Evolutionary conservation across 1,284 basidiomycete species (phyloP).

Genomic region (Tilletia caries): DNA sequence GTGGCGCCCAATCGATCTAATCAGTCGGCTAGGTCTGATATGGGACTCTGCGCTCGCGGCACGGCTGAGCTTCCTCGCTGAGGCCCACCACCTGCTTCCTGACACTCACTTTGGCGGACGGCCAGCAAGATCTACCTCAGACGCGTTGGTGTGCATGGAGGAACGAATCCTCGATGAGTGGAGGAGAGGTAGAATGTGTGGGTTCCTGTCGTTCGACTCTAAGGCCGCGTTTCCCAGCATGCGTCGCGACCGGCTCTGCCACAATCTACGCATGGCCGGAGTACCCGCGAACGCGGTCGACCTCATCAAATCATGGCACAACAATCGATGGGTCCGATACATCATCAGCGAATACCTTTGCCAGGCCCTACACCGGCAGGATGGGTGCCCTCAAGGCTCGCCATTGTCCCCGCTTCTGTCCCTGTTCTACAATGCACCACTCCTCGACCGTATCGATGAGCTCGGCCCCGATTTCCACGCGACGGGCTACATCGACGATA

Average conservation of each 20-base stretch:
- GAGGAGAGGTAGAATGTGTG: background rate
- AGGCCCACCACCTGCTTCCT: background rate
- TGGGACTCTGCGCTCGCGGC: background rate
- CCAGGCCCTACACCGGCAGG: background rate
- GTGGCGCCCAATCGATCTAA: background rate
- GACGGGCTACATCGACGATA: background rate
- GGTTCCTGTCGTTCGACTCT: background rate
- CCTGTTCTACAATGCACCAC: background rate
- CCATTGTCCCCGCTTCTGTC: background rate
- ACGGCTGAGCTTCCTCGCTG: background rate
- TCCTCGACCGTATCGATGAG: background rate
- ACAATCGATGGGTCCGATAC: background rate
- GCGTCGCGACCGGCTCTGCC: background rate
- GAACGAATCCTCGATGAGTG: background rate
- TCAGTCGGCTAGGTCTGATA: background rate
- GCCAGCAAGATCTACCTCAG: background rate
- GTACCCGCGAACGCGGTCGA: background rate
- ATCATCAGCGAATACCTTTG: background rate
- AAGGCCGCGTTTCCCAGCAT: background rate
- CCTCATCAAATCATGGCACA: background rate
- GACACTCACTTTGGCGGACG: background rate
- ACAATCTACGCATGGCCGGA: background rate
- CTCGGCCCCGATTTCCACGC: background rate
- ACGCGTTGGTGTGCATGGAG: background rate
- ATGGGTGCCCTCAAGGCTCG: background rate